Percentiles rank a stretch among this genome's conserved stretches.
phyloP scores from a whole-genome alignment of 345 rosid genomes.

The Orychophragmus violaceus region DNA sequence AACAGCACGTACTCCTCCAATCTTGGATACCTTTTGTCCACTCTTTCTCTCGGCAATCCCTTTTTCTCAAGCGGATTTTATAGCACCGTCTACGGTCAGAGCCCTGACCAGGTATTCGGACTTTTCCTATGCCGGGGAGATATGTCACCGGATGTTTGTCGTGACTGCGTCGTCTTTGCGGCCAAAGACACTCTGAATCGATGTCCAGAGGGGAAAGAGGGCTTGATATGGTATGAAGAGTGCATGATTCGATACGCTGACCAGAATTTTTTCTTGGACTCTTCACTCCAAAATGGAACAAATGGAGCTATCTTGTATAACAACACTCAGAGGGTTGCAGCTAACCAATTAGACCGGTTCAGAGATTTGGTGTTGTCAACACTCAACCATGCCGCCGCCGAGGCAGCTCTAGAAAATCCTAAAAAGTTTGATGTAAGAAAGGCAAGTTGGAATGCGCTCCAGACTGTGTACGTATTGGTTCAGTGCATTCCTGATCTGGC shows the following conservation, averaged over 20 bases:
- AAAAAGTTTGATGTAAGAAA: conserved; percentile 22
- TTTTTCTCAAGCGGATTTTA: conserved; percentile 22
- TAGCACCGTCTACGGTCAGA: conserved; percentile 25
- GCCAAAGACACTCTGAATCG: background rate
- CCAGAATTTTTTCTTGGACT: background rate
- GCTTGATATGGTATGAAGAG: conserved; percentile 21
- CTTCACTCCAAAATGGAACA: background rate
- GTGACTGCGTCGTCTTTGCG: conserved; percentile 20
- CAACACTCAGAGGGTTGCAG: background rate
- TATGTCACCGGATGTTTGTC: conserved; percentile 6
- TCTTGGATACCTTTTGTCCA: background rate
- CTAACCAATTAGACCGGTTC: background rate
- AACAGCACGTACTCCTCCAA: conserved; percentile 27
- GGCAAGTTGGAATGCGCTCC: background rate
- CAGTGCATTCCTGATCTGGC: conserved; percentile 47
- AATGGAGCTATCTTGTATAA: background rate
- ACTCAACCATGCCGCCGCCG: background rate
- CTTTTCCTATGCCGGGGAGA: conserved; percentile 37
- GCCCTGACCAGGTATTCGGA: conserved; percentile 18
- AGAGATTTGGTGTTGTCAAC: background rate
- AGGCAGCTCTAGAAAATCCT: background rate
- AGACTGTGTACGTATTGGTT: conserved; percentile 26
- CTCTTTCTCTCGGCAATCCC: background rate
- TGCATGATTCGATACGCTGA: conserved; percentile 32
- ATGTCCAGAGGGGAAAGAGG: conserved; percentile 26